These are phyloP conservation scores for Penicillium herquei DNA, from an alignment of 495 filamentous ascomycete species.

Conservation along the genomic window DNA sequence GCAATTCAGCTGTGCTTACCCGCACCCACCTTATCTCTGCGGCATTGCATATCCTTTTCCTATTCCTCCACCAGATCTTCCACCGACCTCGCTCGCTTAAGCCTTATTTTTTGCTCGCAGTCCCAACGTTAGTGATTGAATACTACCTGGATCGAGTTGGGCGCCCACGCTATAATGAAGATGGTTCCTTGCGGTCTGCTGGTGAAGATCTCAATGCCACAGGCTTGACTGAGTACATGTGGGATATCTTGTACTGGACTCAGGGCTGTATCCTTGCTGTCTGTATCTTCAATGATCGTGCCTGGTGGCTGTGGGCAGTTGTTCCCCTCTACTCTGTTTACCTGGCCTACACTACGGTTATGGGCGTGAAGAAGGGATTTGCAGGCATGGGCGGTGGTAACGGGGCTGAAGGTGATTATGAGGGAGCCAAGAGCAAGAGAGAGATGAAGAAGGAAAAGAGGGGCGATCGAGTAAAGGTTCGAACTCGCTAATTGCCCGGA, in stretches of 20 bases:
- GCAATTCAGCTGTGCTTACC: conserved; percentile 71
- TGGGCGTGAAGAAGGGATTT: conserved; percentile 64
- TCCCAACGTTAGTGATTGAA: conserved; percentile 75
- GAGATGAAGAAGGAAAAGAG: conserved; percentile 64
- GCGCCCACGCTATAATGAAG: conserved; percentile 67
- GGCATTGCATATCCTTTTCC: conserved; percentile 67
- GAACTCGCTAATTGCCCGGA: conserved; percentile 9
- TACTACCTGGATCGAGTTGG: conserved; percentile 79
- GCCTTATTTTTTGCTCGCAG: conserved; percentile 68
- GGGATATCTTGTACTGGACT: conserved; percentile 92
- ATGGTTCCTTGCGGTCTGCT: conserved; percentile 65
- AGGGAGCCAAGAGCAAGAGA: conserved; percentile 52
- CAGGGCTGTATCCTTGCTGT: conserved; percentile 67
- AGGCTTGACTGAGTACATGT: conserved; percentile 96
- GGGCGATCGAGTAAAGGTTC: conserved; percentile 49
- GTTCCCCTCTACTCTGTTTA: conserved; percentile 70
- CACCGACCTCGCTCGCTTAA: conserved; percentile 65
- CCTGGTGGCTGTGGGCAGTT: conserved; percentile 70
- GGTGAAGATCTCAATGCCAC: conserved; percentile 88
- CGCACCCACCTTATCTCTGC: conserved; percentile 76
- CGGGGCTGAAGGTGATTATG: conserved; percentile 11
- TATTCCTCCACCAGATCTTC: conserved; percentile 65
- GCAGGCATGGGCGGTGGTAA: conserved; percentile 50
- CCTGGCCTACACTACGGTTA: conserved; percentile 63
- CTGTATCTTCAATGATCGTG: conserved; percentile 69